phyloP scores from a whole-genome alignment of 2,329 filamentous ascomycete species.

The Didymella pomorum region DNA sequence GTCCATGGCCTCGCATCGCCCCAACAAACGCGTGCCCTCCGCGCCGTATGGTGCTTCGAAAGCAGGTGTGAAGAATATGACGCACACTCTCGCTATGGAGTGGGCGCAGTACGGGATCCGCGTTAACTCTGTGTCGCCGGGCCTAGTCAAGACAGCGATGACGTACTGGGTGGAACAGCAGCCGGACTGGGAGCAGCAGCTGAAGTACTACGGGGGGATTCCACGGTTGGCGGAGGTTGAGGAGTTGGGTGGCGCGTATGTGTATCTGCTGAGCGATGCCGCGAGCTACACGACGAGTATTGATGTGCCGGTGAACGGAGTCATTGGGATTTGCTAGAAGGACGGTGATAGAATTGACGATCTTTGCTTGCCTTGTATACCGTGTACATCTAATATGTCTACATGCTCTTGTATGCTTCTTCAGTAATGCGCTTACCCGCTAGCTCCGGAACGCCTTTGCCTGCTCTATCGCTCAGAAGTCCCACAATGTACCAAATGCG shows the following conservation, averaged over 20 bases:
- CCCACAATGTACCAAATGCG: constrained; percentile 49
- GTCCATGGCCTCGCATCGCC: constrained; percentile 58
- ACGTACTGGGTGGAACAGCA: constrained; percentile 59
- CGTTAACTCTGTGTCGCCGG: constrained; percentile 51
- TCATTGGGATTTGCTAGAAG: constrained; percentile 39
- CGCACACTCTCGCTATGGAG: constrained; percentile 53
- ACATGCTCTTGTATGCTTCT: constrained; percentile 2
- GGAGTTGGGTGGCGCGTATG: constrained; percentile 65
- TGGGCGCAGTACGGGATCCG: constrained; percentile 51
- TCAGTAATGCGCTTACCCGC: neutral
- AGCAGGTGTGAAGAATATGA: constrained; percentile 56
- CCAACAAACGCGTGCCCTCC: constrained; percentile 54
- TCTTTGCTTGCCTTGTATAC: neutral
- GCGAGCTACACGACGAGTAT: constrained; percentile 62
- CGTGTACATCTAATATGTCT: constrained; percentile 12
- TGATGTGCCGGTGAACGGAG: constrained; percentile 57
- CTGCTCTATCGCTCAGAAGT: constrained; percentile 32
- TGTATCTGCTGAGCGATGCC: constrained; percentile 64
- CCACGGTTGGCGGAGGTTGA: constrained; percentile 61
- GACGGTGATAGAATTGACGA: neutral
- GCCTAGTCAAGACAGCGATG: constrained; percentile 51
- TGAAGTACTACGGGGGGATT: constrained; percentile 67
- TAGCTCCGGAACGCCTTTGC: neutral
- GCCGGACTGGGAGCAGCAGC: constrained; percentile 64
- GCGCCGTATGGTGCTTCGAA: constrained; percentile 56